Base-by-base conservation (phyloP, 257 asterid species). In the Henckelia pumila region DNA sequence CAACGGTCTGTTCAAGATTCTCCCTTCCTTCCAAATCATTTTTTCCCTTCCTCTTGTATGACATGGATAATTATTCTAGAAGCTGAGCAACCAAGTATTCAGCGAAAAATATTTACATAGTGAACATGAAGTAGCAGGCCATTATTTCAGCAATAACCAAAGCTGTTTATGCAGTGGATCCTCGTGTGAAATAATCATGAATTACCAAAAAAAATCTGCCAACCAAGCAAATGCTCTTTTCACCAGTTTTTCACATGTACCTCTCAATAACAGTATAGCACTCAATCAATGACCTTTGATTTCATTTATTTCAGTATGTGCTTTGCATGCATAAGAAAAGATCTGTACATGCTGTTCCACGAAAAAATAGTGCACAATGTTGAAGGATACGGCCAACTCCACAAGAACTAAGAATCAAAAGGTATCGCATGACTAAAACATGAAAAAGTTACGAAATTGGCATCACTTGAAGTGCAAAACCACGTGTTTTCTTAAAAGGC, bases 141-240 rank as follows among this genome's bases (percentile, higher is more conserved):
- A 69, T 68, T 58, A 68, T 37, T 16, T 68, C 49, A n/a, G 59
- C 59, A 37, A 58, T 68, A 58, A 57, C 40, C 59, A 58, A 67
- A 59, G 61, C 61, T 65, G 55, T 37, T 65, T 65, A 24, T 47
- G 44, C 23, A 64, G 59, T 64, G 69, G 19, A 64, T 64, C 59
- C 33, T 44, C n/a, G 19, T 44, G 52, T 14, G 1, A 44, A 3
- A 11, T 10, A 37, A 13, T 13, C 52, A 13, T 44, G 52, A 19
- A 0, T 44, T 3, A 44, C 19, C 16, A 37, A 3, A 44, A 44
- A 32, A 10, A 14, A 13, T 0, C 37, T 32, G 6, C 37, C 10
- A 32, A 32, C 2, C 37, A 6, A 32, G 10, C 37, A 32, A 6
- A 7, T 32, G 37, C 37, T 32, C 37, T 10, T 14, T 44, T 44